A percentile compares a stretch with the other conserved stretches of the same genome.
These are phyloP conservation scores for Trichophyton rubrum DNA, from an alignment of 2,329 filamentous ascomycete genomes.

Conservation along the genomic window DNA sequence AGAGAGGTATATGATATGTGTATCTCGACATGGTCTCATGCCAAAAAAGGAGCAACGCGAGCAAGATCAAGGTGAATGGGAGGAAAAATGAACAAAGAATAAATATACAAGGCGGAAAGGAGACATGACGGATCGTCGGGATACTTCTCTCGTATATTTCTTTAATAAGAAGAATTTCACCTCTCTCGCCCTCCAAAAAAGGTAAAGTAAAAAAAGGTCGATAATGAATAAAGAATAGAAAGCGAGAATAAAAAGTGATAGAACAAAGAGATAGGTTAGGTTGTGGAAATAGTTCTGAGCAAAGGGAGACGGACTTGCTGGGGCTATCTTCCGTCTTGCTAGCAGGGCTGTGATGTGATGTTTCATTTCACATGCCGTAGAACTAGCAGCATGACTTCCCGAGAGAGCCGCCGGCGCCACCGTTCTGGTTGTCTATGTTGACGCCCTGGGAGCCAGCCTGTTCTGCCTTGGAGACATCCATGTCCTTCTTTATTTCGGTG, in stretches of 20 bases:
- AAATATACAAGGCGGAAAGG: conserved; percentile 1
- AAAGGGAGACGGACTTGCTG: background rate
- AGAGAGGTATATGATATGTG: conserved; percentile 3
- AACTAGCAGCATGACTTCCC: conserved; percentile 65
- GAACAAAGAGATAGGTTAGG: no score
- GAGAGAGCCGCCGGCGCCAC: conserved; percentile 36
- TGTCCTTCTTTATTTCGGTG: conserved; percentile 96
- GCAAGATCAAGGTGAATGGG: conserved; percentile 4
- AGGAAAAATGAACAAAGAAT: conserved; percentile 2
- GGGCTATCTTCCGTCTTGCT: background rate
- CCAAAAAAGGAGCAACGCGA: conserved; percentile 3
- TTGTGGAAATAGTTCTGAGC: background rate
- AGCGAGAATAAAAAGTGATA: background rate
- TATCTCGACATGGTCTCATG: conserved; percentile 1
- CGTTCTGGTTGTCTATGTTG: conserved; percentile 54
- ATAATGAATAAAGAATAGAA: background rate
- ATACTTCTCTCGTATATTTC: conserved; percentile 5
- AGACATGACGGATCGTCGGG: conserved; percentile 5
- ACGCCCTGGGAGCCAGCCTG: conserved; percentile 48
- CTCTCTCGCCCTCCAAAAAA: background rate
- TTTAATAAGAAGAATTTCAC: background rate
- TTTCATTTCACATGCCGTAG: no score
- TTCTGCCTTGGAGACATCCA: conserved; percentile 77
- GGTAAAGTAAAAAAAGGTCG: background rate
- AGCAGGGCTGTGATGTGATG: background rate